phyloP scores from a whole-genome alignment of 2,329 filamentous ascomycete genomes.

The Curvularia sp. region DNA sequence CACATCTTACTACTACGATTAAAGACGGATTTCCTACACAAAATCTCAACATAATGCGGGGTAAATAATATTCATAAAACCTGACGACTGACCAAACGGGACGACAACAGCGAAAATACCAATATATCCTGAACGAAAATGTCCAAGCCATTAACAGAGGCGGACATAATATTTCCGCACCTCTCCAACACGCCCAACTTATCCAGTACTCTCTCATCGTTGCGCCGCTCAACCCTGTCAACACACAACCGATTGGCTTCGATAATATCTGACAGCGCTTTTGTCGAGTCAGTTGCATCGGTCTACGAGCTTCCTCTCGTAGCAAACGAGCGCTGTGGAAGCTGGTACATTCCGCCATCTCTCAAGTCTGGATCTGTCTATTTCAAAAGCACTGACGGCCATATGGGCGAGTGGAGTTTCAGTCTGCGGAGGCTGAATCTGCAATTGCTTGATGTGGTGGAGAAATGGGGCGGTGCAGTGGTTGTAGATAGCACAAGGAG shows the following conservation, averaged over 20 bases:
- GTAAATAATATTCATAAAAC: constrained; percentile 6
- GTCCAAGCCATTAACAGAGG: constrained; percentile 37
- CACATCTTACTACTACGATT: not conserved
- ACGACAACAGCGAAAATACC: not conserved
- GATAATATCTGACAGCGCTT: constrained; percentile 76
- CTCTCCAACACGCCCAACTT: constrained; percentile 68
- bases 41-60: constrained; percentile 10
- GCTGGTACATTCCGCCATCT: constrained; percentile 82
- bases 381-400: constrained; percentile 98
- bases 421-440: constrained; percentile 84
- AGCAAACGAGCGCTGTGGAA: constrained; percentile 93
- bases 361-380: constrained; percentile 78
- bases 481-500: constrained; percentile 92
- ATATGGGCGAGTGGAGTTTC: constrained; percentile 89
- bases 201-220: constrained; percentile 69
- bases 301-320: constrained; percentile 72
- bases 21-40: not conserved
- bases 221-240: constrained; percentile 78
- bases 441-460: constrained; percentile 75
- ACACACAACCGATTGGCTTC: constrained; percentile 82
- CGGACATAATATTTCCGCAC: constrained; percentile 62
- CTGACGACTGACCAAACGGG: not conserved
- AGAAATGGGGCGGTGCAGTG: constrained; percentile 74
- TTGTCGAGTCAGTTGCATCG: constrained; percentile 69
- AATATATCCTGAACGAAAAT: constrained; percentile 18